phyloP scores from a whole-genome alignment of 2,329 filamentous ascomycete species.

The Eutypella sp. region DNA sequence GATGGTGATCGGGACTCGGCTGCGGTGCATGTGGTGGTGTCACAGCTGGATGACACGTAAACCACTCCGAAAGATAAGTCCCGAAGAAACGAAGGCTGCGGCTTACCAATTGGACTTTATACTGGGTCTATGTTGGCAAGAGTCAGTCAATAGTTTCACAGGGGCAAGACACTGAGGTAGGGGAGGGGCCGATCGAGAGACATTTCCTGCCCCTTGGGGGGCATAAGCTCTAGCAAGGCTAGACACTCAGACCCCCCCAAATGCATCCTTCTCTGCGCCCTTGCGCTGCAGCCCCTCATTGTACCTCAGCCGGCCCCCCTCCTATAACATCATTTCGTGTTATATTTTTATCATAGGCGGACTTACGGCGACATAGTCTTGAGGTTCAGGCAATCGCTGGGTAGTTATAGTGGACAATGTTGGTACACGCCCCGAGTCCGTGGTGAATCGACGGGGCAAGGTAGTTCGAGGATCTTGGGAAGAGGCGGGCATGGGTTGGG shows the following conservation, averaged over 20 bases:
- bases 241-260: conserved; percentile 7
- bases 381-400: conserved; percentile 43
- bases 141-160: conserved; percentile 25
- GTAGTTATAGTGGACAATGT: conserved; percentile 62
- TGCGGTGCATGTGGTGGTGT: conserved; percentile 5
- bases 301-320: neutral
- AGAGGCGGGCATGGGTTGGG: conserved; percentile 51
- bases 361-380: conserved; percentile 43
- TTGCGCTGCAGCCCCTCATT: conserved; percentile 5
- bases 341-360: conserved; percentile 5
- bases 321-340: neutral
- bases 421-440: conserved; percentile 79
- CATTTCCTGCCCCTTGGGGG: conserved; percentile 9
- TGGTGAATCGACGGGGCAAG: conserved; percentile 89
- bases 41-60: conserved; percentile 3
- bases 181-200: conserved; percentile 22
- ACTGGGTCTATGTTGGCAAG: conserved; percentile 21
- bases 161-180: conserved; percentile 22
- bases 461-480: conserved; percentile 69
- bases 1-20: conserved; percentile 2
- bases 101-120: conserved; percentile 68
- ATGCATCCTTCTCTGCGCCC: neutral
- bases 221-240: conserved; percentile 13
- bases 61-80: conserved; percentile 2
- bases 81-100: conserved; percentile 6